Conservation (phyloP, 805 yeast genomes). For the Cyberlindnera japonica region DNA sequence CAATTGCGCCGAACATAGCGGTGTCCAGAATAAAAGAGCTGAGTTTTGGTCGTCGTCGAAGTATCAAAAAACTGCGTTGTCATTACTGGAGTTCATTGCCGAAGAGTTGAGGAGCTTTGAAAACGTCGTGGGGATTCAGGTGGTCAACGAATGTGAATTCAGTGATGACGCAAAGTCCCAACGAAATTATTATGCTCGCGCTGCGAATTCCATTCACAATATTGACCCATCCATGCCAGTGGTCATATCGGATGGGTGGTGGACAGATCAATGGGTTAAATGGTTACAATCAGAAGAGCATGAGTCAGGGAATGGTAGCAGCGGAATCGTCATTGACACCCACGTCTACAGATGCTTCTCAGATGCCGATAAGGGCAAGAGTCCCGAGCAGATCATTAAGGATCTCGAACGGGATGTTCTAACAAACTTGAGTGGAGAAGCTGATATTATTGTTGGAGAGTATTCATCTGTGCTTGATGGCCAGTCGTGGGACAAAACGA, state of each 20-base stretch:
- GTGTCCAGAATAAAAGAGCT: slow-evolving; percentile 55
- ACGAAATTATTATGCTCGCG: slow-evolving; percentile 59
- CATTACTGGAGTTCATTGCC: slow-evolving; percentile 57
- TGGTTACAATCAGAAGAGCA: slow-evolving; percentile 44
- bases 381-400: slow-evolving; percentile 58
- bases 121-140: slow-evolving; percentile 77
- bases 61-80: slow-evolving; percentile 42
- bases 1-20: slow-evolving; percentile 81
- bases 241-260: slow-evolving; percentile 92
- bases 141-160: slow-evolving; percentile 81
- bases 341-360: slow-evolving; percentile 87
- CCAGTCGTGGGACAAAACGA: slow-evolving; percentile 58
- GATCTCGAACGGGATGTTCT: slow-evolving; percentile 51
- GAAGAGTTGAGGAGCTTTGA: slow-evolving; percentile 52
- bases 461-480: slow-evolving; percentile 85
- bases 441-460: slow-evolving; percentile 83
- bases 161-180: slow-evolving; percentile 50
- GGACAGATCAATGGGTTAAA: slow-evolving; percentile 72
- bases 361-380: slow-evolving; percentile 62
- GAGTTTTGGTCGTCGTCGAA: slow-evolving; percentile 57
- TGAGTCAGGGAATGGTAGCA: slow-evolving; percentile 34
- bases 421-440: slow-evolving; percentile 45
- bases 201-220: slow-evolving; percentile 55
- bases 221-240: slow-evolving; percentile 60
- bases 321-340: slow-evolving; percentile 73